Conservation (phyloP, 176 grass and related monocot species). For the Panicum miliaceum region DNA sequence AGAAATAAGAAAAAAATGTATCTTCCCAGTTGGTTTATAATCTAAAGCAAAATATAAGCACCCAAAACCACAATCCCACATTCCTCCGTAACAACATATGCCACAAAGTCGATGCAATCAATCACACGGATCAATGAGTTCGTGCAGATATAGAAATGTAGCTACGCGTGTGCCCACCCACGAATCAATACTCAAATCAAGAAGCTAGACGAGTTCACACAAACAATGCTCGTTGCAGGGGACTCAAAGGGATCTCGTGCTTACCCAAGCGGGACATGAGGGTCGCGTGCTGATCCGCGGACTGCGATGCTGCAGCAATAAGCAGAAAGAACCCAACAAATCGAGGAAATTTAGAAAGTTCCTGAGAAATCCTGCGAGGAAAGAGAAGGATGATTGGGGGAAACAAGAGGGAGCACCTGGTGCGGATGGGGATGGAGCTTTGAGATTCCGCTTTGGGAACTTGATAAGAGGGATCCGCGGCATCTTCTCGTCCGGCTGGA, state of each 20-base stretch:
- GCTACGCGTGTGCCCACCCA: background rate
- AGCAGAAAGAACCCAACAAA: background rate
- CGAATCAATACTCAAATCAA: background rate
- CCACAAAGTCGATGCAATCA: background rate
- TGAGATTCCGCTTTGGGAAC: conserved; percentile 64
- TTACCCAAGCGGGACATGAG: conserved; percentile 60
- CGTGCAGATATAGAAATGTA: background rate
- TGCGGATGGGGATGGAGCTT: conserved; percentile 40
- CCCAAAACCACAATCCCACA: too few species aligned
- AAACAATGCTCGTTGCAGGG: background rate
- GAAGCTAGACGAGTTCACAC: background rate
- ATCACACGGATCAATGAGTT: conserved; percentile 5
- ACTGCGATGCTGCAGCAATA: conserved; percentile 43
- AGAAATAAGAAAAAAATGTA: conserved; percentile 4
- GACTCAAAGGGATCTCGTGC: background rate
- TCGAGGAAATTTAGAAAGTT: background rate
- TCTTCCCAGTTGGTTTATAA: background rate
- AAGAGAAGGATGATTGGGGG: background rate
- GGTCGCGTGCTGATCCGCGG: conserved; percentile 57
- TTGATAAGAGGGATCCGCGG: conserved; percentile 70
- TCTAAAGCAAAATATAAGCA: background rate
- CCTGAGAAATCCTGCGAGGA: background rate
- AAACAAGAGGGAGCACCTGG: conserved; percentile 39
- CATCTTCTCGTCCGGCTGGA: conserved; percentile 45
- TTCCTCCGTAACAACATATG: background rate